Base-by-base conservation (phyloP, 140 eudicot genomes). In the Cichorium intybus region DNA sequence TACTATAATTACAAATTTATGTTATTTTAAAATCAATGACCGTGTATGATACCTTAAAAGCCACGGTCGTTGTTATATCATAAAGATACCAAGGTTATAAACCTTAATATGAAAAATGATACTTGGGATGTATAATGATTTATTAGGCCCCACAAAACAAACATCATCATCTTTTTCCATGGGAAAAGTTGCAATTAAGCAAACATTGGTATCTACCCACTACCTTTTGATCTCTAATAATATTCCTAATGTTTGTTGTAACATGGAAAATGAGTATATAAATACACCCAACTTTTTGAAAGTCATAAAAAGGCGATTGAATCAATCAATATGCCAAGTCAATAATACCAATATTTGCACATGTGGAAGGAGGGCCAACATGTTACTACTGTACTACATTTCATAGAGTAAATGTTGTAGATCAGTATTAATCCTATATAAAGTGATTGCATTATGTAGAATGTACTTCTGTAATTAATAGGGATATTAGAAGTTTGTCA, bases 271-370 rank as follows among this genome's bases (percentile, higher is more conserved):
- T 48, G 62, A 60, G 28, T 51, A 49, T 66, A 56, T 56, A 71
- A 66, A 57, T 18, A 49, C 49, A 58, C 56, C 64, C 68, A 26
- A 67, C 63, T 66, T 74, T 74, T 66, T 59, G 18, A 74, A 59
- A 59, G 74, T 66, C 62, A 57, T 66, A 59, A 58, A 74, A 74
- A 58, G 74, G 53, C 59, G 69, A 74, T 51, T 74, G 37, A 60
- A 74, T 73, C 68, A 73, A 73, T 73, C 79, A 74, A 59, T 56
- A 47, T 23, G 18, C 34, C 50, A 50, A 49, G 79, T 66, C 75
- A 66, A 66, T 66, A 74, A 74, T 74, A 50, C 24, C 56, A 74
- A 67, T 49, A 58, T 67, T 12, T 58, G 69, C 50, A 58, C 64
- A 74, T 74, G 69, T 74, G 73, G 31, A 43, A 18, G 11, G 72